Percentiles rank a stretch among this genome's conserved stretches.
phyloP scores from a whole-genome alignment of 1,284 basidiomycete species.

The Volvariella volvacea region DNA sequence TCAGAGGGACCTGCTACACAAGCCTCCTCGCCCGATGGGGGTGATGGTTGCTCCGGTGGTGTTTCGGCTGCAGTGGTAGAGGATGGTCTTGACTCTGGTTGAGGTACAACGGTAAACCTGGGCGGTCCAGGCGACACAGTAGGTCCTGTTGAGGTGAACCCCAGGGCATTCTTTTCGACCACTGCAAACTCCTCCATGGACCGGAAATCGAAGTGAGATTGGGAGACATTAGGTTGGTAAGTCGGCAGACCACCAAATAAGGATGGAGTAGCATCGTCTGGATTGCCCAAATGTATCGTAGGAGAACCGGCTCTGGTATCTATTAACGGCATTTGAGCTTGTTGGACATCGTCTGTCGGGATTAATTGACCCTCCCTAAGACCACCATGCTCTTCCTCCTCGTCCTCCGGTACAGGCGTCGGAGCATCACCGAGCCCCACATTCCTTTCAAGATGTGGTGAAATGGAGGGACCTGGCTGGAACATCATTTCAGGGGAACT shows the following conservation, averaged over 20 bases:
- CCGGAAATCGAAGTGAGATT: conserved; percentile 67
- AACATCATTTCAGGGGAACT: conserved; percentile 14
- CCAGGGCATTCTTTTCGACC: conserved; percentile 60
- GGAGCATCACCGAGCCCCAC: conserved; percentile 26
- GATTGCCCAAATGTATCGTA: conserved; percentile 7
- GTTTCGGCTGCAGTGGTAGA: conserved; percentile 5
- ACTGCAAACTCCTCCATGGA: conserved; percentile 78
- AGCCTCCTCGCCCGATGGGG: conserved; percentile 17
- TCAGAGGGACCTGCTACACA: not conserved
- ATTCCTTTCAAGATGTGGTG: conserved; percentile 34
- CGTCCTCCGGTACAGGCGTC: conserved; percentile 18
- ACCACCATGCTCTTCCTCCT: conserved; percentile 1
- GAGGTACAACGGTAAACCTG: conserved; percentile 21
- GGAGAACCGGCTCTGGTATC: conserved; percentile 11
- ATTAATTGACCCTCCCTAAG: conserved; percentile 1
- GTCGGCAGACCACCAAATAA: conserved; percentile 44
- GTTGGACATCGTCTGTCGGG: conserved; percentile 8
- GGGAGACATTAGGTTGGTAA: conserved; percentile 50
- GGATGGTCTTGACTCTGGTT: conserved; percentile 2
- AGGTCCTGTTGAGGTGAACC: conserved; percentile 26
- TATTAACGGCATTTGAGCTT: conserved; percentile 5
- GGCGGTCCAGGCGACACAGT: conserved; percentile 28
- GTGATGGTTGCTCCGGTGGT: conserved; percentile 11
- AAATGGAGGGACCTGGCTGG: conserved; percentile 30
- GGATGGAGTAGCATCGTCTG: conserved; percentile 25